phyloP scores from a whole-genome alignment of 495 filamentous ascomycete species.

The Aspergillus hancockii region DNA sequence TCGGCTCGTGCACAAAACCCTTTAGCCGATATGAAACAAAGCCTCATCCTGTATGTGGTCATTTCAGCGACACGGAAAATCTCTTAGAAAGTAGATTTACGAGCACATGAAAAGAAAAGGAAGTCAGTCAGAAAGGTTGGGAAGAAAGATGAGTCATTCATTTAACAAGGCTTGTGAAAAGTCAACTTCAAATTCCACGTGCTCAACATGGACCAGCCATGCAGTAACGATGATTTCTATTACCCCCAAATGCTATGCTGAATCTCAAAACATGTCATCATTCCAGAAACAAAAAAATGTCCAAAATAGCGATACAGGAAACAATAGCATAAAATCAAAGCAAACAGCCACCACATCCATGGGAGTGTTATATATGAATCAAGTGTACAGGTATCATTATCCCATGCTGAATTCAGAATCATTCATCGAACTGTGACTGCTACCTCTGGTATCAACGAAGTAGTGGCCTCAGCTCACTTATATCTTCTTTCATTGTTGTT shows the following conservation, averaged over 20 bases:
- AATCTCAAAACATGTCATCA: background rate
- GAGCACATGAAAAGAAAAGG: background rate
- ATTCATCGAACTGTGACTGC: background rate
- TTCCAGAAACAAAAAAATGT: background rate
- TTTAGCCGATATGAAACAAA: background rate
- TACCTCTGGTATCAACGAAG: slow-evolving; percentile 6
- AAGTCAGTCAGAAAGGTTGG: too few species aligned
- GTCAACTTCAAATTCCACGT: background rate
- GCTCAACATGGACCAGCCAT: slow-evolving; percentile 11
- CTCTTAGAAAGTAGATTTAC: too few species aligned
- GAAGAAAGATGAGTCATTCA: background rate
- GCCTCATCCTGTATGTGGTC: background rate
- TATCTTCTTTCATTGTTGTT: background rate
- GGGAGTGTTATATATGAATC: background rate
- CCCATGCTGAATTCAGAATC: background rate
- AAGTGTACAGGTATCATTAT: slow-evolving; percentile 7
- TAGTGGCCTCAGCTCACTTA: background rate
- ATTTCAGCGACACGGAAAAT: background rate
- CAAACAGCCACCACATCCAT: background rate
- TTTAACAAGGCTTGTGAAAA: background rate
- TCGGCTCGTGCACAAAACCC: slow-evolving; percentile 1
- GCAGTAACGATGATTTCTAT: slow-evolving; percentile 7
- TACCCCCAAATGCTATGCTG: slow-evolving; percentile 4
- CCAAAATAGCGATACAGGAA: background rate
- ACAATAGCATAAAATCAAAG: background rate